A percentile compares a stretch with the other conserved stretches of the same genome.
phyloP scores from a whole-genome alignment of 257 asterid species.

The Craterostigma plantagineum region DNA sequence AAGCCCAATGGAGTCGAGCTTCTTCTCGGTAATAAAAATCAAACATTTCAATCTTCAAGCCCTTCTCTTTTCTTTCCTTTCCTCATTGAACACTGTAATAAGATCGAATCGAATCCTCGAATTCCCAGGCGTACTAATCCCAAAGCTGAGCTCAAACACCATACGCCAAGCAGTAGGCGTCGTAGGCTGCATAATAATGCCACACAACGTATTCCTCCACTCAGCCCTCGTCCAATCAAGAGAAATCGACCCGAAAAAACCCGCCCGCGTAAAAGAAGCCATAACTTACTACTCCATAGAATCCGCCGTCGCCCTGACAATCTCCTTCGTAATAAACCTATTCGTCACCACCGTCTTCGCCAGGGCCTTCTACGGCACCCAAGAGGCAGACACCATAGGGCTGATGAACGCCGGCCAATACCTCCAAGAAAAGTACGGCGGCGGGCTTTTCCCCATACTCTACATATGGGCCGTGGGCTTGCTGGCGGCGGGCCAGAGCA shows the following conservation, averaged over 20 bases:
- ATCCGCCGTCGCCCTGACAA: not conserved
- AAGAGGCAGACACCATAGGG: constrained; percentile 1
- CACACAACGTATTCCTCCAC: constrained; percentile 57
- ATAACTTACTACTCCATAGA: constrained; percentile 10
- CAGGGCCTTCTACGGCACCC: constrained; percentile 3
- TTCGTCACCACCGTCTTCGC: constrained; percentile 4
- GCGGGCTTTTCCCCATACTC: constrained; percentile 1
- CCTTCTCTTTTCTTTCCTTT: not conserved
- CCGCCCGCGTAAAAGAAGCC: constrained; percentile 55
- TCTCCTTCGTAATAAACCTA: constrained; percentile 3
- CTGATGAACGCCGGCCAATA: constrained; percentile 3
- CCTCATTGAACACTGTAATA: too few species aligned
- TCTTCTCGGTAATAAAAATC: constrained; percentile 30
- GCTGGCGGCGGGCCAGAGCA: constrained; percentile 5
- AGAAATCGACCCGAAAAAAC: constrained; percentile 37
- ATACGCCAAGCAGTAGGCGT: constrained; percentile 61
- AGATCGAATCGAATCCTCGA: too few species aligned
- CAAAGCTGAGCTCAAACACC: constrained; percentile 43
- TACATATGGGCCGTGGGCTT: constrained; percentile 4
- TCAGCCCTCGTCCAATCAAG: constrained; percentile 64
- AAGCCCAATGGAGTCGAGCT: constrained; percentile 54
- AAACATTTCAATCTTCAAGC: not conserved
- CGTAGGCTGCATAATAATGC: constrained; percentile 62
- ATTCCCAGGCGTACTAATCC: constrained; percentile 35
- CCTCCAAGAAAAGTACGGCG: constrained; percentile 2